These are phyloP conservation scores for Nasturtium officinale DNA, from an alignment of 345 rosid genomes.

Conservation along the genomic window DNA sequence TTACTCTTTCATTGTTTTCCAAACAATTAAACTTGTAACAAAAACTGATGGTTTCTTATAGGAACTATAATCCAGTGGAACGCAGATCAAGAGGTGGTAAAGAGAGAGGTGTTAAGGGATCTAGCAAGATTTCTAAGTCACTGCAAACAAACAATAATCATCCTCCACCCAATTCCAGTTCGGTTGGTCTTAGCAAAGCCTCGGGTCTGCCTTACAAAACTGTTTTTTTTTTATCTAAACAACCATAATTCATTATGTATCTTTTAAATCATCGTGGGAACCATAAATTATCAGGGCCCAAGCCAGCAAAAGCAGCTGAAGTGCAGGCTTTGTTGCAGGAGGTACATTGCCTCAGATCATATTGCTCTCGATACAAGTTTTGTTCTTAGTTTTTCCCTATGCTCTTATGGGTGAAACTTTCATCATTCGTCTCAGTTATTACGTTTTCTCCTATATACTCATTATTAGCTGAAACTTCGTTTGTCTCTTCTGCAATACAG, in stretches of 20 bases:
- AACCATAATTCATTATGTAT: background rate
- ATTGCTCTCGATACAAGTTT: background rate
- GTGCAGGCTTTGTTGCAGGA: constrained; percentile 70
- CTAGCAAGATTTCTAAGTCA: constrained; percentile 68
- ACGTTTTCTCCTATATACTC: background rate
- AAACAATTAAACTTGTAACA: background rate
- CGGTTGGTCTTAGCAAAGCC: constrained; percentile 31
- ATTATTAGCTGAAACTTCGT: background rate
- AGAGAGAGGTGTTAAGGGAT: constrained; percentile 51
- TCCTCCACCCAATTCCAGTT: constrained; percentile 29
- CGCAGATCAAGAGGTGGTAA: constrained; percentile 81
- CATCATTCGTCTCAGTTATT: background rate
- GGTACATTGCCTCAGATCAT: constrained; percentile 47
- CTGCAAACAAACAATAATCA: constrained; percentile 66
- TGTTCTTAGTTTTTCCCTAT: background rate
- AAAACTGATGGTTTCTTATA: constrained; percentile 29
- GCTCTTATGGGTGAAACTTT: background rate
- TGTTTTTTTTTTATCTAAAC: background rate
- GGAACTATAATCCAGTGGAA: constrained; percentile 92
- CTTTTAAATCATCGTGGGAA: constrained; percentile 17
- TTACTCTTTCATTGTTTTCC: background rate
- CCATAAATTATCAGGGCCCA: constrained; percentile 50
- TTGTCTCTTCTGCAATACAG: constrained; percentile 43
- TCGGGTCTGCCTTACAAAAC: constrained; percentile 15
- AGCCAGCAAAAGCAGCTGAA: constrained; percentile 56